A percentile compares a stretch with the other conserved stretches of the same genome.
phyloP scores from a whole-genome alignment of 2,329 filamentous ascomycete genomes.

The Zymoseptoria ardabiliae region DNA sequence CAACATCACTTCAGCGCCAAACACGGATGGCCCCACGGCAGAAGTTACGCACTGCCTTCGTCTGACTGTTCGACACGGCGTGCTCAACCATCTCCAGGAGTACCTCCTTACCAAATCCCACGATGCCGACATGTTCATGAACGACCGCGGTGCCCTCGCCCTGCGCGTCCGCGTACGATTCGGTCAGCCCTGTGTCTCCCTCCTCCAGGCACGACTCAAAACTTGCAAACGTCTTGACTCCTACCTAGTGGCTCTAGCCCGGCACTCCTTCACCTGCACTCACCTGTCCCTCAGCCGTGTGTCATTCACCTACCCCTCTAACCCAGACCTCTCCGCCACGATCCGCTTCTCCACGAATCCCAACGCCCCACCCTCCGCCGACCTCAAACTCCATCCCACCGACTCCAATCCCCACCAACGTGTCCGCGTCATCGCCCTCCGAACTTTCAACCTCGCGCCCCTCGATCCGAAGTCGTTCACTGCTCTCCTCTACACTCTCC shows the following conservation, averaged over 20 bases:
- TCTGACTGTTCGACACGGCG: slow-evolving; percentile 29
- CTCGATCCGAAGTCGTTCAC: not conserved
- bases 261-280: slow-evolving; percentile 44
- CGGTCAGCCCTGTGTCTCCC: slow-evolving; percentile 51
- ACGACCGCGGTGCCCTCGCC: slow-evolving; percentile 54
- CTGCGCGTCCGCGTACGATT: slow-evolving; percentile 53
- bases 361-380: slow-evolving; percentile 42
- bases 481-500: not conserved
- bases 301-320: slow-evolving; percentile 56
- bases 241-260: slow-evolving; percentile 47
- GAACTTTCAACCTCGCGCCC: not conserved
- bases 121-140: slow-evolving; percentile 58
- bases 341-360: slow-evolving; percentile 13
- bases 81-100: slow-evolving; percentile 33
- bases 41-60: slow-evolving; percentile 34
- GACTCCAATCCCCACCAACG: slow-evolving; percentile 25
- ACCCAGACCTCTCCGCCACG: slow-evolving; percentile 14
- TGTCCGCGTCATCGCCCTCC: slow-evolving; percentile 11
- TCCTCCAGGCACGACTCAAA: slow-evolving; percentile 54
- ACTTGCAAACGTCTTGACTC: slow-evolving; percentile 64
- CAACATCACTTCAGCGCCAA: not conserved
- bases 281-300: slow-evolving; percentile 56
- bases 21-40: not conserved
- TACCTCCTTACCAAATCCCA: slow-evolving; percentile 34
- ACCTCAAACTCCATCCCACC: slow-evolving; percentile 50